Evolutionary conservation across 2,329 filamentous ascomycete genomes (phyloP), one percentile per base, ranked within the genome.

Genomic region (Trichophyton simii): DNA sequence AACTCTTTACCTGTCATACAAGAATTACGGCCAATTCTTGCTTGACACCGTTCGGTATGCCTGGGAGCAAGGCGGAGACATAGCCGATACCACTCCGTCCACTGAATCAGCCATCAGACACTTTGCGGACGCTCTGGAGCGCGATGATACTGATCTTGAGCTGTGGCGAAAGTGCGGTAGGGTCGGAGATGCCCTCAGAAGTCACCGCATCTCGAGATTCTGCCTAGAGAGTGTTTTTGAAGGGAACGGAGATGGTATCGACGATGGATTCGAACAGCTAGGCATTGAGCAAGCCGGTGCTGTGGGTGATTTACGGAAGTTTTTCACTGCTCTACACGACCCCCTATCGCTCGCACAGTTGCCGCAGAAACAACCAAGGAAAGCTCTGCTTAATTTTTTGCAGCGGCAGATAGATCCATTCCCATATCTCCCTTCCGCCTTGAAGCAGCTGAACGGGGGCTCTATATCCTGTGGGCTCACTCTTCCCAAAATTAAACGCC

Each of bases 21-120:
- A 97, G 74, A 99, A 97, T 68, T 86, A 92, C 75, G 94, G 91
- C 48, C 89, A 97, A 70, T 96, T 95, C 70, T 79, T 87, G 62
- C 79, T 99, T n/a, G 92, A 99, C 71, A 78, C 76, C 62, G 83
- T 87, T 66, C 85, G 80, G 67, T 76, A 83, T 72, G 79, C 75
- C 50, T 65, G 80, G 22, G 44, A 41, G n/a, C 22, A 65, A 44
- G 63, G 63, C 0, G 38, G 68, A 18, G 66, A 68, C 4, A 44
- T 55, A 52, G 59, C 64, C 5, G 61, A 63, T 13, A 64, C 68
- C 1, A 55, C 65, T 22, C 59, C 63, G 7, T 69, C 74, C 25
- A 75, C 77, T 0, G 71, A 66, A 25, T 67, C 72, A 22, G 78
- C 79, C 11, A 69, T 86, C 18, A 68, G 73, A 44, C 79, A 80